These are phyloP conservation scores for Syncephalastrum sp. DNA, from an alignment of 371 early-diverging fungal species.

Conservation along the genomic window DNA sequence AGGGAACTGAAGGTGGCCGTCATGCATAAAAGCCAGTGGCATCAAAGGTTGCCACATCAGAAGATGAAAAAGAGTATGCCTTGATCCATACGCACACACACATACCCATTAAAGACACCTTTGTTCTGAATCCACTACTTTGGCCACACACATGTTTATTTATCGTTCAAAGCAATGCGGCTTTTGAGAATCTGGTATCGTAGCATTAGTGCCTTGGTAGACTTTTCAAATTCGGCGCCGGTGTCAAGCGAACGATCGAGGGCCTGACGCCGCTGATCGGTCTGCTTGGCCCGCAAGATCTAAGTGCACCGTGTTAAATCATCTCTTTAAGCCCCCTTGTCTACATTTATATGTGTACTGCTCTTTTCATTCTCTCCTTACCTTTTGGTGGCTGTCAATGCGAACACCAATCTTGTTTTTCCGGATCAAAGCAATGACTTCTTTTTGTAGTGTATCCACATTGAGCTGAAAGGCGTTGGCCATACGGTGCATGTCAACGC, in stretches of 20 bases:
- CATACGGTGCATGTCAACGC: slow-evolving; percentile 81
- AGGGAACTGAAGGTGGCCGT: no score
- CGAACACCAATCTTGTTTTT: slow-evolving; percentile 65
- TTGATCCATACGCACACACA: no score
- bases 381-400: slow-evolving; percentile 87
- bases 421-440: slow-evolving; percentile 66
- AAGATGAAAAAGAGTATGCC: no score
- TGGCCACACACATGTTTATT: slow-evolving; percentile 6
- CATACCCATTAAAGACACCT: no score
- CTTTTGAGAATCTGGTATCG: slow-evolving; percentile 53
- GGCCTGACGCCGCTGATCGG: slow-evolving; percentile 64
- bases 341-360: neutral
- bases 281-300: slow-evolving; percentile 59
- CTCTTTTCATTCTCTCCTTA: slow-evolving; percentile 18
- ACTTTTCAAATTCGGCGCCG: slow-evolving; percentile 62
- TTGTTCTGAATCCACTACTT: no score
- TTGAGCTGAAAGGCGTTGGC: slow-evolving; percentile 66
- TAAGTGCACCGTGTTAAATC: slow-evolving; percentile 3
- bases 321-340: neutral
- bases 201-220: slow-evolving; percentile 57
- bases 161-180: slow-evolving; percentile 44
- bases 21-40: no score
- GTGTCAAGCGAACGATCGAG: slow-evolving; percentile 59
- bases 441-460: slow-evolving; percentile 63
- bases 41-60: no score